Percentiles rank a stretch among this genome's conserved stretches.
phyloP scores from a whole-genome alignment of 2,329 filamentous ascomycete genomes.

The Trichoderma koningii region DNA sequence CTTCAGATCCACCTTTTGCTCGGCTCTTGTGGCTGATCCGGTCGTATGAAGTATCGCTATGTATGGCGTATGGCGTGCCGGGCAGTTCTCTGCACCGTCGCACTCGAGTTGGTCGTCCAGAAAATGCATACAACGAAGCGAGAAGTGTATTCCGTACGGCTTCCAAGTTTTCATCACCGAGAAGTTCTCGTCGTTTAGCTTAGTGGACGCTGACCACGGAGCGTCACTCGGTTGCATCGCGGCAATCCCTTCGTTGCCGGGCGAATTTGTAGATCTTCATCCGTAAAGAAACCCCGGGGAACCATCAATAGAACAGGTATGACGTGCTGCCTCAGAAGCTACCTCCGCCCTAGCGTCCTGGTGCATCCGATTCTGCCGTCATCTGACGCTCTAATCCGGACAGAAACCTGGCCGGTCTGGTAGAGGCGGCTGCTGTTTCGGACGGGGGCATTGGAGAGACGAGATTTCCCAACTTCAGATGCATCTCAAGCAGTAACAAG shows the following conservation, averaged over 20 bases:
- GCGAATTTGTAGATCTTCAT: neutral
- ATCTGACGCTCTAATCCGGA: slow-evolving; percentile 23
- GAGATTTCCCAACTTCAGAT: slow-evolving; percentile 9
- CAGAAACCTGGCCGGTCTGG: slow-evolving; percentile 6
- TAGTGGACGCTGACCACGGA: slow-evolving; percentile 3
- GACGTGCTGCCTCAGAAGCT: slow-evolving; percentile 14
- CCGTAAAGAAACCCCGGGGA: neutral
- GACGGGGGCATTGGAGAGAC: neutral
- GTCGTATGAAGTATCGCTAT: neutral
- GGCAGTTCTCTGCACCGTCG: slow-evolving; percentile 8
- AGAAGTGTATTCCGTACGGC: neutral
- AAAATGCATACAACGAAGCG: neutral
- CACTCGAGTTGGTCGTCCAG: neutral
- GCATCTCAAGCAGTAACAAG: slow-evolving; percentile 3
- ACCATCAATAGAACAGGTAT: neutral
- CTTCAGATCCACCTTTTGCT: slow-evolving; percentile 9
- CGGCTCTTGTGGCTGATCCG: slow-evolving; percentile 10
- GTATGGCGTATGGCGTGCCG: neutral
- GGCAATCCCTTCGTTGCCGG: neutral
- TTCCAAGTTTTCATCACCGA: too few species aligned
- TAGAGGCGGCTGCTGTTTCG: slow-evolving; percentile 8
- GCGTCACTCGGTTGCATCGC: slow-evolving; percentile 8
- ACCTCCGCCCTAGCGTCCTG: slow-evolving; percentile 3
- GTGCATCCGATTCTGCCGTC: slow-evolving; percentile 24
- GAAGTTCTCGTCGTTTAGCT: neutral